These are phyloP conservation scores for Globisporangium mamillatum DNA, from an alignment of 352 stramenopile genomes.

Conservation along the genomic window DNA sequence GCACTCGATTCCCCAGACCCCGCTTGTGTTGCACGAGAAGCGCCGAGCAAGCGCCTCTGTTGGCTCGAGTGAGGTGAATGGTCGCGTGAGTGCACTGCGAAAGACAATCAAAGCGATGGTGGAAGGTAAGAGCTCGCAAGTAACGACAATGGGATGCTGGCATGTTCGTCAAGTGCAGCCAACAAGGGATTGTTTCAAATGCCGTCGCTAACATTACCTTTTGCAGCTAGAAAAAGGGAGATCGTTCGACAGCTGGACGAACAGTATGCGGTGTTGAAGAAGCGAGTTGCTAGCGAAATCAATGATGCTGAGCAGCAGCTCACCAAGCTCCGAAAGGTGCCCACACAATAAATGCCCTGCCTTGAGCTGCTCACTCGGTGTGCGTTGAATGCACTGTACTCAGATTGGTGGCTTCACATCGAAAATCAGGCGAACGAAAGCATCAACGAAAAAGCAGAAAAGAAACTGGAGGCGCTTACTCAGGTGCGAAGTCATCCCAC, in stretches of 20 bases:
- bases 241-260: constrained; percentile 21
- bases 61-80: constrained; percentile 17
- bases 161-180: not conserved
- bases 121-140: constrained; percentile 10
- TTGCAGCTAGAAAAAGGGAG: constrained; percentile 24
- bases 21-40: constrained; percentile 6
- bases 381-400: constrained; percentile 1
- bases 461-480: constrained; percentile 20
- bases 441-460: constrained; percentile 26
- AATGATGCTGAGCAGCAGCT: constrained; percentile 24
- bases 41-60: not conserved
- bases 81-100: constrained; percentile 10
- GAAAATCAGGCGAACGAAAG: constrained; percentile 23
- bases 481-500: constrained; percentile 17
- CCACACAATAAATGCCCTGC: not conserved
- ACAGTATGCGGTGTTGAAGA: constrained; percentile 24
- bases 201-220: not conserved
- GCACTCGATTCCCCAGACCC: not conserved
- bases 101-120: constrained; percentile 23
- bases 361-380: not conserved
- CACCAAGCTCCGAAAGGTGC: constrained; percentile 22
- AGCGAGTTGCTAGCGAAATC: constrained; percentile 26
- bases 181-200: not conserved
- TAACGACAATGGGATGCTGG: not conserved
- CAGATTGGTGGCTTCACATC: not conserved